Base-by-base conservation (phyloP, 495 filamentous ascomycete genomes). In the Talaromyces wortmannii region DNA sequence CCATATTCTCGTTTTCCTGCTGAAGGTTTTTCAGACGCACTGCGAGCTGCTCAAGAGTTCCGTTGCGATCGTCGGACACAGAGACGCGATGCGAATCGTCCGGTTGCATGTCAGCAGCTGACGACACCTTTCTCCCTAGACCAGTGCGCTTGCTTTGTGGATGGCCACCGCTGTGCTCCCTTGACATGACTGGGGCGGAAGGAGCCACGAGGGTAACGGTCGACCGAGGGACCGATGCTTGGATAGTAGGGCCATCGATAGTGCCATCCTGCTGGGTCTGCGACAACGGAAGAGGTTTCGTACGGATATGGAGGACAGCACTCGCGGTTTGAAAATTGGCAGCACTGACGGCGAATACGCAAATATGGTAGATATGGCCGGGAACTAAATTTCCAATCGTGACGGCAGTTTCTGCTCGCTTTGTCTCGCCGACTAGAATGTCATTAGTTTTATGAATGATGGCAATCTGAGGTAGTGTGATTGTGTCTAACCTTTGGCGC, bases 281-380 rank as follows among this genome's bases (percentile, higher is more conserved):
- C 70, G 78, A 59, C 63, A 75, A 57, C 67, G 82, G 64, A 68
- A 82, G 59, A 76, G 75, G 59, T 77, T 82, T 72, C 23, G 89
- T 95, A 58, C 86, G 78, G 50, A 97, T 75, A 48, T 92, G 85
- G 58, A 97, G 86, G 18, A 94, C 81, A 13, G 82, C 81, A 65
- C 94, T 95, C 6, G 89, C 86, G 1, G 91, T 90, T 62, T 95
- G 90, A 58, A 97, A 96, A 67, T 94, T 92, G 54, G 90, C 87
- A 6, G 86, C 81, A 49, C 91, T 95, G 30, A 94, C 83, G 8
- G 91, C 90, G 58, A 96, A 86, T 43, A 97, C 89, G 51, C 95
- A 85, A 11, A 97, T 84, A 56, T 91, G 91, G 70, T 97, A 97
- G 57, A 88, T 95, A 64, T 87, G 87, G 48, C 89, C 82, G 0